phyloP scores from a whole-genome alignment of 2,329 filamentous ascomycete genomes.

The Curvularia sp. region DNA sequence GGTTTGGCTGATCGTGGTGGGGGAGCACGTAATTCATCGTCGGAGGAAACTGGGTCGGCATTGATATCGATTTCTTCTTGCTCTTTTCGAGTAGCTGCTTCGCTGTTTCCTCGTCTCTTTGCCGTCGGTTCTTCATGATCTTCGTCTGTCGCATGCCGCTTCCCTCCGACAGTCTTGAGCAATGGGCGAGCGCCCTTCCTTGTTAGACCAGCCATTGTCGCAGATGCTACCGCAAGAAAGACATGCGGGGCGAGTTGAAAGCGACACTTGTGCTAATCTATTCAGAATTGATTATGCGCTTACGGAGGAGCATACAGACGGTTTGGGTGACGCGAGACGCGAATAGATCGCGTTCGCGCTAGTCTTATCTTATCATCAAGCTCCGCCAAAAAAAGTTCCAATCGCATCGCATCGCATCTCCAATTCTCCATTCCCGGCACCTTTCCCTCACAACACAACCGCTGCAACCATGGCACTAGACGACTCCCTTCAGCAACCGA shows the following conservation, averaged over 20 bases:
- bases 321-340: conserved; percentile 14
- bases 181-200: conserved; percentile 28
- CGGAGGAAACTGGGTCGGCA: conserved; percentile 34
- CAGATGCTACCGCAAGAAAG: background rate
- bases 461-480: conserved; percentile 36
- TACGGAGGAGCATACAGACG: background rate
- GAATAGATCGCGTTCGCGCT: conserved; percentile 17
- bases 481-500: conserved; percentile 54
- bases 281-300: background rate
- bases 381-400: conserved; percentile 32
- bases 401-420: conserved; percentile 7
- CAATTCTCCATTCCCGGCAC: background rate
- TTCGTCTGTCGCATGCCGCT: conserved; percentile 46
- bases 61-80: conserved; percentile 20
- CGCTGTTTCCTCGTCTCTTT: conserved; percentile 12
- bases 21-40: conserved; percentile 24
- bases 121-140: conserved; percentile 45
- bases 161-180: conserved; percentile 40
- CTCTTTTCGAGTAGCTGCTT: background rate
- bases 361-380: conserved; percentile 20
- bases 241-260: background rate
- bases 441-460: conserved; percentile 2
- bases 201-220: conserved; percentile 23
- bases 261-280: background rate
- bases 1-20: conserved; percentile 15